These are phyloP conservation scores for Sarocladium brachiariae DNA, from an alignment of 2,329 filamentous ascomycete genomes.

Conservation along the genomic window DNA sequence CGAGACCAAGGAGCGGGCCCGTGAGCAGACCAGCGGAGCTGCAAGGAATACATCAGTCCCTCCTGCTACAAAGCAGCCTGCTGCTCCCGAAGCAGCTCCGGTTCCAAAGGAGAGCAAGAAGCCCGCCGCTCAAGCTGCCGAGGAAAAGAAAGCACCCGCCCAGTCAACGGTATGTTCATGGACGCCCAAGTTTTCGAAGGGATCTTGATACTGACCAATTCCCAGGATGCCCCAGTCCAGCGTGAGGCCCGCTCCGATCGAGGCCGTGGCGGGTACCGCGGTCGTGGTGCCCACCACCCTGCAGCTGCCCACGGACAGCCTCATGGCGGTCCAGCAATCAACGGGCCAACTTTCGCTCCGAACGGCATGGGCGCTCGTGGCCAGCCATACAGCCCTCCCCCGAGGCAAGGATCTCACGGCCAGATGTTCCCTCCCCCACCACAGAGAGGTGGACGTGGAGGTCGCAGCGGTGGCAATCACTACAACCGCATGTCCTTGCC, in stretches of 20 bases:
- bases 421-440: constrained; percentile 25
- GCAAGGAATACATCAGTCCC: constrained; percentile 29
- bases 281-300: constrained; percentile 37
- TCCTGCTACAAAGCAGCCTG: constrained; percentile 36
- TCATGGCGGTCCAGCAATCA: constrained; percentile 15
- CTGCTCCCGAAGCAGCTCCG: constrained; percentile 31
- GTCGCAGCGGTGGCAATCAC: constrained; percentile 25
- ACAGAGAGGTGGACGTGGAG: constrained; percentile 27
- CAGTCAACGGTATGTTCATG: constrained; percentile 30
- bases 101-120: constrained; percentile 43
- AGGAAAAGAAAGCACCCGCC: constrained; percentile 35
- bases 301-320: constrained; percentile 26
- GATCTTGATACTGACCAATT: constrained; percentile 1
- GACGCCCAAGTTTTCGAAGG: too few relatives aligned
- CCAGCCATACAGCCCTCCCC: constrained; percentile 38
- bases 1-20: constrained; percentile 28
- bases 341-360: constrained; percentile 22
- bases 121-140: constrained; percentile 24
- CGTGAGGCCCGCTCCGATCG: constrained; percentile 25
- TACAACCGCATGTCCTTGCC: constrained; percentile 34
- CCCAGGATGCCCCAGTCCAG: constrained; percentile 3
- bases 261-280: constrained; percentile 38
- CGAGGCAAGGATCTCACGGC: constrained; percentile 32
- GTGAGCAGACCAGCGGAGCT: constrained; percentile 27
- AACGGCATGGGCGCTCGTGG: constrained; percentile 26